phyloP scores from a whole-genome alignment of 2,329 filamentous ascomycete genomes.

The Drechslerella dactyloides region DNA sequence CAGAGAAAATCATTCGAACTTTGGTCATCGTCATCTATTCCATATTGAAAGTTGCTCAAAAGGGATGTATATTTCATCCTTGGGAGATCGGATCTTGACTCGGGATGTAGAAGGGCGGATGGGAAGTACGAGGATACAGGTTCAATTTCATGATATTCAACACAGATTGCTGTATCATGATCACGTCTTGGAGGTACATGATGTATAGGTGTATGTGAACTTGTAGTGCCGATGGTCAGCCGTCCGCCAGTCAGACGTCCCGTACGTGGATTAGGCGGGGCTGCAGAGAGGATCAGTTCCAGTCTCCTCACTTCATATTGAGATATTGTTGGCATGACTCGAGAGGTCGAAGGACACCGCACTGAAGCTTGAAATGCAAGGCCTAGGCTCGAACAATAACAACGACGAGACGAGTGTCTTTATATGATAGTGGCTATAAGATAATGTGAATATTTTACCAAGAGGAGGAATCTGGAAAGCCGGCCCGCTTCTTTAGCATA shows the following conservation, averaged over 20 bases:
- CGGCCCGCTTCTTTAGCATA: too few relatives aligned
- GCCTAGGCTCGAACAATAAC: too few relatives aligned
- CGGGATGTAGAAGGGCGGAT: not conserved
- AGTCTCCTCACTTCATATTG: not conserved
- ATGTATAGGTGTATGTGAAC: not conserved
- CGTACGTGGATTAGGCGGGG: not conserved
- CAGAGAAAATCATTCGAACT: not conserved
- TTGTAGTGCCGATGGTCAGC: not conserved
- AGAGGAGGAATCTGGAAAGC: too few relatives aligned
- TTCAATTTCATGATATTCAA: slow-evolving; percentile 3
- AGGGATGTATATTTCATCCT: slow-evolving; percentile 9
- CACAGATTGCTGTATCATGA: not conserved
- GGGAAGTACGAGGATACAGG: not conserved
- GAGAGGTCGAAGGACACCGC: too few relatives aligned
- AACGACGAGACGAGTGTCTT: too few relatives aligned
- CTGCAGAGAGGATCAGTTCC: not conserved
- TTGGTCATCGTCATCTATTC: not conserved
- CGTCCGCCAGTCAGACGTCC: not conserved
- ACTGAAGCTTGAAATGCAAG: too few relatives aligned
- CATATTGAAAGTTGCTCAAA: slow-evolving; percentile 5
- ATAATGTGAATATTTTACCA: too few relatives aligned
- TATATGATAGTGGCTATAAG: too few relatives aligned
- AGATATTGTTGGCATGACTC: not conserved
- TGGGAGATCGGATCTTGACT: slow-evolving; percentile 1
- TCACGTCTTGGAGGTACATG: not conserved